Percentiles rank a stretch among this genome's conserved stretches.
Conservation (phyloP, 805 yeast genomes). For the Ogataea parapolymorpha region DNA sequence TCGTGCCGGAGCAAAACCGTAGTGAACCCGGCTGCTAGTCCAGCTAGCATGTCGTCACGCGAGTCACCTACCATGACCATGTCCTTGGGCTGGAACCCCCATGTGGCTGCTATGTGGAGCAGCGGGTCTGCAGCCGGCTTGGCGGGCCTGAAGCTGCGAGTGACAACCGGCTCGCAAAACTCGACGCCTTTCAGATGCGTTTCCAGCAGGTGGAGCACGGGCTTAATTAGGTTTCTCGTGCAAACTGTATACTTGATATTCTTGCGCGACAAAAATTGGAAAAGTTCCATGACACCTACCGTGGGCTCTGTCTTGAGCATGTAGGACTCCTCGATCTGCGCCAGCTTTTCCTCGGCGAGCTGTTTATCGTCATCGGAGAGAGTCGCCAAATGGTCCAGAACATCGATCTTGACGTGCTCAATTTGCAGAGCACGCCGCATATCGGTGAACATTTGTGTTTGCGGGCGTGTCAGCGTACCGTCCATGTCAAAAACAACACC, state of each 20-base stretch:
- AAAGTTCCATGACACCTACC: constrained; percentile 42
- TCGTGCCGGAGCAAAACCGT: constrained; percentile 53
- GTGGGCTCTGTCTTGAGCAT: constrained; percentile 56
- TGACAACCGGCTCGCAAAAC: constrained; percentile 49
- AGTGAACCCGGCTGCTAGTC: constrained; percentile 58
- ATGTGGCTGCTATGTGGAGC: constrained; percentile 47
- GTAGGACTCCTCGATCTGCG: constrained; percentile 56
- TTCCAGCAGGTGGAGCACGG: constrained; percentile 50
- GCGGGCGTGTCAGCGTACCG: constrained; percentile 70
- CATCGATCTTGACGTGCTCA: constrained; percentile 41
- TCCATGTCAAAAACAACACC: constrained; percentile 78
- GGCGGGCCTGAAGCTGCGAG: constrained; percentile 64
- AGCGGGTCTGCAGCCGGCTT: constrained; percentile 68
- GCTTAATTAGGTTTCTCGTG: constrained; percentile 54
- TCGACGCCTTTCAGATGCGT: constrained; percentile 38
- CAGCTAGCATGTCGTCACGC: constrained; percentile 64
- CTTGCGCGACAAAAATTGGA: constrained; percentile 30
- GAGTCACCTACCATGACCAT: constrained; percentile 75
- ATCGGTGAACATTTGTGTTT: constrained; percentile 41
- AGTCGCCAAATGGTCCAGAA: constrained; percentile 47
- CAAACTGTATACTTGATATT: constrained; percentile 52
- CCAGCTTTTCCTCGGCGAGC: constrained; percentile 45
- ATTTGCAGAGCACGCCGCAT: constrained; percentile 62
- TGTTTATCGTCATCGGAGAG: constrained; percentile 38
- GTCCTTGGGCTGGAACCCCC: constrained; percentile 45